Evolutionary conservation across 1,284 basidiomycete genomes (phyloP), one percentile per base, ranked within the genome.

Genomic region (Tilletia walkeri): DNA sequence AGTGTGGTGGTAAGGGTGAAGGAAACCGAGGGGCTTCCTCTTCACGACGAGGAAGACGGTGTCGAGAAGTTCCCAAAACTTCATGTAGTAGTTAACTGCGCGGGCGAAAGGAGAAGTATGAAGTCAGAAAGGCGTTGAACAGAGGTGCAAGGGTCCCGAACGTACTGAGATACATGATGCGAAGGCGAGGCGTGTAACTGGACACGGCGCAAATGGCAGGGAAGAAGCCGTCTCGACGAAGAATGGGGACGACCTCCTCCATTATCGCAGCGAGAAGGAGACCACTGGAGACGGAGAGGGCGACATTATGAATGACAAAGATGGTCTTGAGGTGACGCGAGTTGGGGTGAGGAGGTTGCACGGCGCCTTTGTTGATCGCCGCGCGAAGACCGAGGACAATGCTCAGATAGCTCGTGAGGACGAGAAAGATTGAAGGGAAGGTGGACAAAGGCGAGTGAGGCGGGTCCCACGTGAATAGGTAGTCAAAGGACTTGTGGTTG

Each of bases 1-100:
- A 73, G 95, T 93, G 87, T 98, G 95, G 85, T 98, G 95, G 88
- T 96, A 98, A 78, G 98, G 95, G 85, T 99, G 95, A 75, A 99
- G 87, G 87, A 98, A 98, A 72, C 92, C 92, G 68, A 98, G 88
- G 38, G 93, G 93, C 86, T 98, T 97, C 88, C 97, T 97, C 89
- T 97, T 98, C 80, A 95, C 86, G n/a, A 93, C 92, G 77, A 99
- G 89, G 88, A 98, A 98, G 75, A 96, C 88, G 5, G 95, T 97
- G 87, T 98, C 95, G 73, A 95, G 84, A 71, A 97, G 89, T 86
- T 98, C 95, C 70, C 7, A 38, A 39, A 41, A 66, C 7, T 66
- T 66, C 73, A 79, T 78, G 73, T 77, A 79, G 87, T 98, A 99
- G 88, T 98, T 99, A 87, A 98, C 24, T 30, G 24, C 24, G 24